Evolutionary conservation across 73 alveolate genomes (phyloP).

Genomic region (Paramecium caudatum): DNA sequence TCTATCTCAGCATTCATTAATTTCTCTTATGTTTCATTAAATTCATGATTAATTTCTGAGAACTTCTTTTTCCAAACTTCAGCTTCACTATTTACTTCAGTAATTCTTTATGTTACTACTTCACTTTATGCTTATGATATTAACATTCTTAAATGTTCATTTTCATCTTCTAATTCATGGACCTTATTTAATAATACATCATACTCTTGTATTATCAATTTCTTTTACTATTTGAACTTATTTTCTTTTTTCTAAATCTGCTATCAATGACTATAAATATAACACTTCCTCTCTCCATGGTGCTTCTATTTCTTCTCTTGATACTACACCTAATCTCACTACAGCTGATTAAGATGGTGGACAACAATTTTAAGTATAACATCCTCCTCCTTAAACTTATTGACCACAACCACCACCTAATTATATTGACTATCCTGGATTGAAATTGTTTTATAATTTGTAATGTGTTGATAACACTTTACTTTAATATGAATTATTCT

Average conservation of each 20-base stretch:
- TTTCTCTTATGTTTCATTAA: constrained; percentile 23
- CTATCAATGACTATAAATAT: neutral
- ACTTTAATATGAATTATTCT: constrained; percentile 8
- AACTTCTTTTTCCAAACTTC: constrained; percentile 56
- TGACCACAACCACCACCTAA: constrained; percentile 12
- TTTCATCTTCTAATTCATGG: constrained; percentile 11
- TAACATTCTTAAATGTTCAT: neutral
- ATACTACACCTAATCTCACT: constrained; percentile 34
- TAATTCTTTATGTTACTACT: constrained; percentile 24
- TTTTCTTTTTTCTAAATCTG: constrained; percentile 38
- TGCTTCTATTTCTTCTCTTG: constrained; percentile 61
- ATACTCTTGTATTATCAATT: constrained; percentile 56
- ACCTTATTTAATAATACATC: neutral
- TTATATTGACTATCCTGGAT: constrained; percentile 28
- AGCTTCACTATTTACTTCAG: constrained; percentile 41
- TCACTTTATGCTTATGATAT: neutral
- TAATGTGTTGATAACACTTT: constrained; percentile 44
- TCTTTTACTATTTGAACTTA: neutral
- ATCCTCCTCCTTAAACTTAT: constrained; percentile 1
- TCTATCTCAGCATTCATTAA: constrained; percentile 17
- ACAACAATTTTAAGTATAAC: neutral
- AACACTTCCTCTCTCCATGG: constrained; percentile 53
- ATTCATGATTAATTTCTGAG: constrained; percentile 46
- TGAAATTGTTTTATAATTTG: neutral
- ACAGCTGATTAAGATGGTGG: constrained; percentile 36